Conservation (phyloP, 176 grass and related monocot species). For the Oryza meridionalis region DNA sequence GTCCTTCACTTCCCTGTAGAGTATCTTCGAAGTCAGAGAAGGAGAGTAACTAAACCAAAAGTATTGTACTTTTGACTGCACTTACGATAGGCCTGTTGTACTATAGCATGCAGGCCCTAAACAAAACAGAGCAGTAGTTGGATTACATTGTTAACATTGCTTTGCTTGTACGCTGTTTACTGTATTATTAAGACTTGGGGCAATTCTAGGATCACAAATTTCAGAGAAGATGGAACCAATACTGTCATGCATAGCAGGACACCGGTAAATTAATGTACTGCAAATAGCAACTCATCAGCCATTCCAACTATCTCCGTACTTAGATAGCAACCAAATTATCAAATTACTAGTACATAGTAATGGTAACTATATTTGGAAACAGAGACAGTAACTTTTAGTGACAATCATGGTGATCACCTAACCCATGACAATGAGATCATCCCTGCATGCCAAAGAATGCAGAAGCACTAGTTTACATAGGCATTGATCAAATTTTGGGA, state of each 20-base stretch:
- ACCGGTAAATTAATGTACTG: neutral
- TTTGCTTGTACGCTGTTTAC: conserved; percentile 36
- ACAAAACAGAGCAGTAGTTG: neutral
- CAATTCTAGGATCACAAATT: conserved; percentile 9
- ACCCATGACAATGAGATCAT: neutral
- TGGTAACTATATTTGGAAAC: neutral
- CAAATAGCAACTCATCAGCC: neutral
- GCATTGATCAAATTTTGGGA: conserved; percentile 25
- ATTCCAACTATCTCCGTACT: neutral
- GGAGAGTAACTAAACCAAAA: conserved; percentile 26
- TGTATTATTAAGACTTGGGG: neutral
- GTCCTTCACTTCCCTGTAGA: neutral
- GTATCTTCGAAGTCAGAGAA: conserved; percentile 36
- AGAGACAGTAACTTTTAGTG: neutral
- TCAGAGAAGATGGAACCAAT: neutral
- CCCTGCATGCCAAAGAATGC: neutral
- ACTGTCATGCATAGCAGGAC: neutral
- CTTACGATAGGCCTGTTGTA: neutral
- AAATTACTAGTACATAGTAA: neutral
- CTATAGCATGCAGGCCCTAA: conserved; percentile 9
- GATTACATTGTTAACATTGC: neutral
- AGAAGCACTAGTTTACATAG: neutral
- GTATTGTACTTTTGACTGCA: conserved; percentile 43
- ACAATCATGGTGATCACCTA: neutral
- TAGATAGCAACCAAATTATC: conserved; percentile 1